Evolutionary conservation across 257 asterid species (phyloP).

Genomic region (Thymus mandschuricus): DNA sequence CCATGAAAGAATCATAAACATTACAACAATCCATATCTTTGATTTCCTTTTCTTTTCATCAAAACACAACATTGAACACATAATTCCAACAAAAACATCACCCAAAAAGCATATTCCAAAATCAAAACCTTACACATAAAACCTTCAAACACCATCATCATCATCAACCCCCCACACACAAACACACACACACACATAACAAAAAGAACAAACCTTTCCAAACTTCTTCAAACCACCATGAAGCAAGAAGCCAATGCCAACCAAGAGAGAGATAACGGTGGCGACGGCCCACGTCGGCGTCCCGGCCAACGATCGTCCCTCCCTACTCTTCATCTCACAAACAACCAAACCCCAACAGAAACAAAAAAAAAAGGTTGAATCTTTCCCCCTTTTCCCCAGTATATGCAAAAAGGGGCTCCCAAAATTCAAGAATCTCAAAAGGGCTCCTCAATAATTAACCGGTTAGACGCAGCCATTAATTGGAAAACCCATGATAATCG

Average conservation of each 20-base stretch:
- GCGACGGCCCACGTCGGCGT: conserved; percentile 68
- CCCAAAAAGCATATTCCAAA: not conserved
- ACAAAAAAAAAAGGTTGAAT: not conserved
- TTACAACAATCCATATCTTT: conserved; percentile 8
- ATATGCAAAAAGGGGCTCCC: not conserved
- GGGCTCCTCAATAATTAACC: not conserved
- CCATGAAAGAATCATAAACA: not conserved
- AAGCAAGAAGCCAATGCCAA: conserved; percentile 43
- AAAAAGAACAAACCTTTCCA: conserved; percentile 40
- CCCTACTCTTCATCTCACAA: conserved; percentile 27
- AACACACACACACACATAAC: not conserved
- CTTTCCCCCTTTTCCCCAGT: not conserved
- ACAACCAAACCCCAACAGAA: not conserved
- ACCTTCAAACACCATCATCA: conserved; percentile 6
- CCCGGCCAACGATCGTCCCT: conserved; percentile 50
- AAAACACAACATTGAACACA: not conserved
- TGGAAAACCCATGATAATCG: conserved; percentile 8
- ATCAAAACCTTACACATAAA: not conserved
- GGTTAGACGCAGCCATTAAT: conserved; percentile 22
- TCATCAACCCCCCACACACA: too few species aligned
- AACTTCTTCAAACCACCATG: conserved; percentile 52
- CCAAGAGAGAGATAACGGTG: conserved; percentile 49
- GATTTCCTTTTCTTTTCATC: not conserved
- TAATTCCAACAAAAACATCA: not conserved
- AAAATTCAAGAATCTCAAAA: not conserved